These are phyloP conservation scores for Glycine latifolia DNA, from an alignment of 306 rosid genomes.

Conservation along the genomic window DNA sequence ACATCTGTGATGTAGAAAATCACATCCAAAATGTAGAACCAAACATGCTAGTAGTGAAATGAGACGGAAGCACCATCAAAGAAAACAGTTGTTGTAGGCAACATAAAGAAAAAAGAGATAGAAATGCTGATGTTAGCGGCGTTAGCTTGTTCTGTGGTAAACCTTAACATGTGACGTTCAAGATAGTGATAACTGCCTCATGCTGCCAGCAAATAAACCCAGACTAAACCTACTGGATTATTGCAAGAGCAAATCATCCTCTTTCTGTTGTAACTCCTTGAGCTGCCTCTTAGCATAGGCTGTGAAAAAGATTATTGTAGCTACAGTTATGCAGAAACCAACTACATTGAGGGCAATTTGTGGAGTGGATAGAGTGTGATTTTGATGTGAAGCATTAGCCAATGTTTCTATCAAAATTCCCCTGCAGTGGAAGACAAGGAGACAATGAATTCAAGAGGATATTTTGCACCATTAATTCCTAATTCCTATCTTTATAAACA, in stretches of 20 bases:
- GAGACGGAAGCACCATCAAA: conserved; percentile 19
- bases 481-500: background rate
- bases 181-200: conserved; percentile 8
- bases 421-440: conserved; percentile 54
- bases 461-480: conserved; percentile 7
- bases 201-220: conserved; percentile 21
- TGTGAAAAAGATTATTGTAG: conserved; percentile 74
- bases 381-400: conserved; percentile 71
- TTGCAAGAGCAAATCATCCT: conserved; percentile 63
- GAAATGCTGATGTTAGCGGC: conserved; percentile 39
- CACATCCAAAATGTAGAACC: background rate
- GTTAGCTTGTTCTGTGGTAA: conserved; percentile 45
- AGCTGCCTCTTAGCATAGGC: conserved; percentile 70
- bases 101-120: background rate
- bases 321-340: conserved; percentile 64
- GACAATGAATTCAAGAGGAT: conserved; percentile 17
- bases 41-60: background rate
- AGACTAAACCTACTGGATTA: conserved; percentile 47
- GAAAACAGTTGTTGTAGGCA: background rate
- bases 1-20: background rate
- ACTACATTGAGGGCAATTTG: conserved; percentile 65
- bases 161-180: conserved; percentile 20
- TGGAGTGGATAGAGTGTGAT: conserved; percentile 59
- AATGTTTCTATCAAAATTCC: conserved; percentile 81
- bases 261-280: conserved; percentile 53